Evolutionary conservation across 2,329 filamentous ascomycete species (phyloP).

Genomic region (Fusarium sp.): DNA sequence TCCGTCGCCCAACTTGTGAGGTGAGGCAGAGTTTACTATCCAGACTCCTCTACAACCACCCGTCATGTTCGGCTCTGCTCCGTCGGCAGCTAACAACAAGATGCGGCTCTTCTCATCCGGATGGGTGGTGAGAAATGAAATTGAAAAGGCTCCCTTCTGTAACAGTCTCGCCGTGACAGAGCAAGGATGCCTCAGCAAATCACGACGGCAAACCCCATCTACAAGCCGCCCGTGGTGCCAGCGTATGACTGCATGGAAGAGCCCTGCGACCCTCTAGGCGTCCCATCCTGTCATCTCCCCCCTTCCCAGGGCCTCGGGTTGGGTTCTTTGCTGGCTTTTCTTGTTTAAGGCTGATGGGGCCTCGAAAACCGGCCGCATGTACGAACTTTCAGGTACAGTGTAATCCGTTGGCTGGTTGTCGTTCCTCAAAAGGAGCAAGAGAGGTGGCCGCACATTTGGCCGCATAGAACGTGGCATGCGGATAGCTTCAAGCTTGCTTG

Average conservation of each 20-base stretch:
- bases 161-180: constrained; percentile 19
- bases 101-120: constrained; percentile 26
- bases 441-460: constrained; percentile 29
- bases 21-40: constrained; percentile 8
- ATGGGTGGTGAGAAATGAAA: background rate
- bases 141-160: background rate
- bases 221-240: constrained; percentile 44
- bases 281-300: constrained; percentile 19
- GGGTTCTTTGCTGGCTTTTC: constrained; percentile 3
- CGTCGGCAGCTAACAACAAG: background rate
- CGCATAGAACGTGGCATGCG: constrained; percentile 38
- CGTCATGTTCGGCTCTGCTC: background rate
- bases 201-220: constrained; percentile 12
- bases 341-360: constrained; percentile 22
- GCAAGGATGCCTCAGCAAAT: constrained; percentile 37
- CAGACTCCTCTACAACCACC: constrained; percentile 6
- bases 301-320: constrained; percentile 26
- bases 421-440: background rate
- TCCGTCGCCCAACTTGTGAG: constrained; percentile 3
- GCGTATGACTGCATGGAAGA: constrained; percentile 28
- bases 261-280: constrained; percentile 1
- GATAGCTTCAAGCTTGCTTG: constrained; percentile 2
- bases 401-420: constrained; percentile 7
- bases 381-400: constrained; percentile 3
- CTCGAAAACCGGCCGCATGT: constrained; percentile 36